Conservation (phyloP, 805 yeast species). For the Candida sithepensis region DNA sequence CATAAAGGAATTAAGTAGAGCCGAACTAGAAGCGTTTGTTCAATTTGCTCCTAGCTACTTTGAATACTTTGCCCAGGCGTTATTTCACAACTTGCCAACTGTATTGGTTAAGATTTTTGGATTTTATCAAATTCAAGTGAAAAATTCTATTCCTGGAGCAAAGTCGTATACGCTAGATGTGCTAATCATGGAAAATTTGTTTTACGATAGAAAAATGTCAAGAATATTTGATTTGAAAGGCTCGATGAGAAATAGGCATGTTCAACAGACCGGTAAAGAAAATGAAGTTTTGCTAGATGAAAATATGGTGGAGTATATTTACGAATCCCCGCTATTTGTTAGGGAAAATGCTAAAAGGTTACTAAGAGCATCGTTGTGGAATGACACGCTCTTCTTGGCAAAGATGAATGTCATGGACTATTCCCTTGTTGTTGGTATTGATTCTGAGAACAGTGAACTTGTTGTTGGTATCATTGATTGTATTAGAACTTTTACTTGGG, state of each 20-base stretch:
- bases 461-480: slow-evolving; percentile 95
- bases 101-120: slow-evolving; percentile 95
- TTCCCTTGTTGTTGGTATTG: slow-evolving; percentile 91
- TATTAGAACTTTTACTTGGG: slow-evolving; percentile 97
- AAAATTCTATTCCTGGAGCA: slow-evolving; percentile 65
- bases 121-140: slow-evolving; percentile 87
- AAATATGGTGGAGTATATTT: slow-evolving; percentile 96
- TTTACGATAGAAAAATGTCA: slow-evolving; percentile 75
- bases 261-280: slow-evolving; percentile 91
- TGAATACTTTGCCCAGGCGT: slow-evolving; percentile 91
- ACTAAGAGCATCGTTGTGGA: slow-evolving; percentile 85
- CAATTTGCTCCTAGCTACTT: slow-evolving; percentile 96
- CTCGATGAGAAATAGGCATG: slow-evolving; percentile 96
- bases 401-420: slow-evolving; percentile 99
- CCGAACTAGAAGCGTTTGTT: slow-evolving; percentile 90
- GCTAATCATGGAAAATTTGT: slow-evolving; percentile 91
- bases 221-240: slow-evolving; percentile 95
- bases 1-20: slow-evolving; percentile 80
- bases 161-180: slow-evolving; percentile 83
- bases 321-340: slow-evolving; percentile 92
- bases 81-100: slow-evolving; percentile 92
- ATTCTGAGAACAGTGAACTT: slow-evolving; percentile 59
- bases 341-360: slow-evolving; percentile 86
- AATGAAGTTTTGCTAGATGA: slow-evolving; percentile 94
- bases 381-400: slow-evolving; percentile 88